Evolutionary conservation across 768 basidiomycete species (phyloP).

Genomic region (Suillus lakei): DNA sequence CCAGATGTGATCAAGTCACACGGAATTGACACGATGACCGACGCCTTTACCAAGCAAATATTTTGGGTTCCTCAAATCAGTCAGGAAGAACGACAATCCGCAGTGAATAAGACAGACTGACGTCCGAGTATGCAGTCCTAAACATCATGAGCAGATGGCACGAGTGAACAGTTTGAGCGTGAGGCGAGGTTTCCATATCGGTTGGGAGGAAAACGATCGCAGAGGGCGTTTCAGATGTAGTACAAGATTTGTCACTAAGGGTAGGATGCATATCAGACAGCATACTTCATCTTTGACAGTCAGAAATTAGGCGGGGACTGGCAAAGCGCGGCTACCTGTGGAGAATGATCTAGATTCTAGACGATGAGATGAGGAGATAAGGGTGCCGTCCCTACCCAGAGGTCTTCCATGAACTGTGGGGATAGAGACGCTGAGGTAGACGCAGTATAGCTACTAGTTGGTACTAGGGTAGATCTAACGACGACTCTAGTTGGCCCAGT

Average conservation of each 20-base stretch:
- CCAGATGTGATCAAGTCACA: neutral
- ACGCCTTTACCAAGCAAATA: conserved; percentile 8
- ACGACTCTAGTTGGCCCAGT: too few species aligned
- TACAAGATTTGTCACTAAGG: too few species aligned
- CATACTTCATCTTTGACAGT: conserved; percentile 32
- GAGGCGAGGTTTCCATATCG: conserved; percentile 17
- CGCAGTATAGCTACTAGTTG: too few species aligned
- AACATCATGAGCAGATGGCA: neutral
- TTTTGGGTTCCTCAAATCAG: conserved; percentile 4
- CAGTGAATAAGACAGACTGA: conserved; percentile 2
- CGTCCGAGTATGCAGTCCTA: conserved; percentile 7
- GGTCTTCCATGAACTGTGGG: too few species aligned
- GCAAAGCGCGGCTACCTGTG: conserved; percentile 24
- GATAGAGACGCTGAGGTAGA: too few species aligned
- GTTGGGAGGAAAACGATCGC: too few species aligned
- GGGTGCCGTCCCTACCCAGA: neutral
- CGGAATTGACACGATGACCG: neutral
- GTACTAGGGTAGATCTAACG: too few species aligned
- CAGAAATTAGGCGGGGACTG: conserved; percentile 31
- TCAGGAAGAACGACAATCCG: neutral
- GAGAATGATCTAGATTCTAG: conserved; percentile 16
- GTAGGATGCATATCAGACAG: conserved; percentile 8
- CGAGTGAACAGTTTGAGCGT: neutral
- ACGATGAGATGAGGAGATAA: neutral
- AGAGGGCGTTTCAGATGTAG: too few species aligned